phyloP scores from a whole-genome alignment of 192 early-diverging fungal genomes.

The Linnemannia hyalina region DNA sequence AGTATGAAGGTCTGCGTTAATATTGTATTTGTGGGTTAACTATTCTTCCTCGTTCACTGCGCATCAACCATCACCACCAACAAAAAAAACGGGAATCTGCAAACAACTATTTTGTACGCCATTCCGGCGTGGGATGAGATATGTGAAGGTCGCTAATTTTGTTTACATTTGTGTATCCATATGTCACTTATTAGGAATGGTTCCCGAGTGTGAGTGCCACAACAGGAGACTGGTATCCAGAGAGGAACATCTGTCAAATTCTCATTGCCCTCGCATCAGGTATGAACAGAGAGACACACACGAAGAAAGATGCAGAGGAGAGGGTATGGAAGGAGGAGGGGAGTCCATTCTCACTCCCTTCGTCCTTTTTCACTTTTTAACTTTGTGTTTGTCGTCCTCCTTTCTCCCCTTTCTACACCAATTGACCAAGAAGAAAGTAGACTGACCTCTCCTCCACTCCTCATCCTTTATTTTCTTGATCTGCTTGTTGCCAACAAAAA shows the following conservation, averaged over 20 bases:
- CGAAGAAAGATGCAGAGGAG: not conserved
- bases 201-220: slow-evolving; percentile 83
- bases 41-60: not conserved
- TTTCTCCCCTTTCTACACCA: not conserved
- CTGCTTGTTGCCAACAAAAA: not conserved
- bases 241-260: slow-evolving; percentile 77
- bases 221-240: slow-evolving; percentile 83
- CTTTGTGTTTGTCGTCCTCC: not conserved
- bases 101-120: not conserved
- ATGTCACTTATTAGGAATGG: slow-evolving; percentile 62
- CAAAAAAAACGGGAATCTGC: not conserved
- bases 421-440: not conserved
- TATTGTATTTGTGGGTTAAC: not conserved
- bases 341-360: too few species aligned
- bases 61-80: not conserved
- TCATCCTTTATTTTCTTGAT: not conserved
- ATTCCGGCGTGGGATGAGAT: not conserved
- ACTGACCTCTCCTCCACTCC: not conserved
- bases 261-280: slow-evolving; percentile 76
- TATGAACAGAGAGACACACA: slow-evolving; percentile 8
- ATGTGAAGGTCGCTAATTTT: not conserved
- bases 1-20: not conserved
- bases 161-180: not conserved
- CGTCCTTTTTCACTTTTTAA: not conserved
- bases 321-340: not conserved